Percentiles rank a stretch among this genome's conserved stretches.
These are phyloP conservation scores for Tricharina praecox DNA, from an alignment of 495 filamentous ascomycete species.

Conservation along the genomic window DNA sequence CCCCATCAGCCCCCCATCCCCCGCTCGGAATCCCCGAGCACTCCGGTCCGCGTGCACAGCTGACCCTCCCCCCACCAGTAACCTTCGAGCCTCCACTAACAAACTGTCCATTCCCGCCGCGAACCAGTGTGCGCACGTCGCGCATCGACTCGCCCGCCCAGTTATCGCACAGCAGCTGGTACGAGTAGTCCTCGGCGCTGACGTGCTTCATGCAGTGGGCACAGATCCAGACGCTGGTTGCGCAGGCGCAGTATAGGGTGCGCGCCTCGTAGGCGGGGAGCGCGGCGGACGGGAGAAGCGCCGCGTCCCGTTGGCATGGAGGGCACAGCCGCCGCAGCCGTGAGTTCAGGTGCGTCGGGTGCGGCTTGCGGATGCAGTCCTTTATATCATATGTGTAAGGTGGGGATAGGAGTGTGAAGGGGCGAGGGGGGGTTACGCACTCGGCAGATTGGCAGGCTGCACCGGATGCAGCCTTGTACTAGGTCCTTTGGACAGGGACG, in stretches of 20 bases:
- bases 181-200: conserved; percentile 4
- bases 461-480: conserved; percentile 11
- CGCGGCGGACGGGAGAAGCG: neutral
- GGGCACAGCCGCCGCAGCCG: conserved; percentile 15
- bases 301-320: conserved; percentile 1
- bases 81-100: too few species aligned
- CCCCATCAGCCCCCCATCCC: neutral
- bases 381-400: neutral
- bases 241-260: conserved; percentile 2
- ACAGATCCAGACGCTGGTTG: conserved; percentile 13
- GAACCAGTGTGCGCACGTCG: neutral
- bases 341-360: neutral
- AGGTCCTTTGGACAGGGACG: conserved; percentile 7
- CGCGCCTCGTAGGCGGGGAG: neutral
- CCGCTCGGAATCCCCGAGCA: neutral
- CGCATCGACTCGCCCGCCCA: neutral
- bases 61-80: conserved; percentile 2
- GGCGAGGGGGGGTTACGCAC: conserved; percentile 4
- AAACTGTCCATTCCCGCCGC: neutral
- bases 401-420: neutral
- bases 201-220: conserved; percentile 1
- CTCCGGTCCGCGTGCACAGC: neutral
- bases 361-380: conserved; percentile 17
- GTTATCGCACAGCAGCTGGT: conserved; percentile 3
- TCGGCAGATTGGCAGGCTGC: conserved; percentile 11